A percentile compares a stretch with the other conserved stretches of the same genome.
phyloP scores from a whole-genome alignment of 768 basidiomycete species.

The Boletus sensibilis region DNA sequence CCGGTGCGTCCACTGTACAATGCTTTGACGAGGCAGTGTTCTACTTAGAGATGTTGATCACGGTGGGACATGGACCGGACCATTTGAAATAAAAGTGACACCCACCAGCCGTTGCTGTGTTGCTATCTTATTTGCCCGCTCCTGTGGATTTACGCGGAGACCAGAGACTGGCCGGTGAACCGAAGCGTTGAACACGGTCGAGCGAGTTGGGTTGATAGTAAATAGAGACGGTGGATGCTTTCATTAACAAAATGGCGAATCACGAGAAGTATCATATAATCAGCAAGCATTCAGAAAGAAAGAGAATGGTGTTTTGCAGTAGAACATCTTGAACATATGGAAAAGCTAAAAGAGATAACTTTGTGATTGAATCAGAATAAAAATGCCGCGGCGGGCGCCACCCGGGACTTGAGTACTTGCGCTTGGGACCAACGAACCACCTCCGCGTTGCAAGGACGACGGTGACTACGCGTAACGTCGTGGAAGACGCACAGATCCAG shows the following conservation, averaged over 20 bases:
- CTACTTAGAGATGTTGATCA: neutral
- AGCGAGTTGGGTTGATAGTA: neutral
- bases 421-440: neutral
- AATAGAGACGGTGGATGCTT: neutral
- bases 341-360: neutral
- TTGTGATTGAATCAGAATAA: constrained; percentile 2
- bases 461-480: neutral
- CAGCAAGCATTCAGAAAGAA: no score
- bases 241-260: neutral
- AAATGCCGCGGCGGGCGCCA: constrained; percentile 12
- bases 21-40: neutral
- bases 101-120: neutral
- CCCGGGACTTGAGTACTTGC: neutral
- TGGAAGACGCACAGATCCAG: neutral
- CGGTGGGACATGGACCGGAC: neutral
- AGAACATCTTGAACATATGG: neutral
- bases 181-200: neutral
- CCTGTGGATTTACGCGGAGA: neutral
- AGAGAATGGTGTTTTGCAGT: neutral
- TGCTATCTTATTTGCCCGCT: neutral
- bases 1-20: no score
- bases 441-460: neutral
- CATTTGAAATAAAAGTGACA: neutral
- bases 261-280: no score
- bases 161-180: neutral